phyloP scores from a whole-genome alignment of 2,329 filamentous ascomycete species.

The Alternaria panax region DNA sequence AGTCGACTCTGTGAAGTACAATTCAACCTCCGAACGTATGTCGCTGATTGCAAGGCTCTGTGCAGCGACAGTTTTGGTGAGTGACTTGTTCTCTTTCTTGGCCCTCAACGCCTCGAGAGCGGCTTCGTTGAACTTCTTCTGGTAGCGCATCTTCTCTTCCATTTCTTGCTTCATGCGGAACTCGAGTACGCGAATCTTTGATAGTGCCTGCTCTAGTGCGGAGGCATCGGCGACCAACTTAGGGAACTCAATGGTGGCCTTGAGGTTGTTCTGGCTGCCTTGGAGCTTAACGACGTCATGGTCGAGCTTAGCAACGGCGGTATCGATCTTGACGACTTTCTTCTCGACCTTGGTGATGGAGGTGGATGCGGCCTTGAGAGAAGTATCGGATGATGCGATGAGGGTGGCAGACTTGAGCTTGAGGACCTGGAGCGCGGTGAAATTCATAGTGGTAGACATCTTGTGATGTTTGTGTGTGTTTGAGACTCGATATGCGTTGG shows the following conservation, averaged over 20 bases:
- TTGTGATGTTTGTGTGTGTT: not conserved
- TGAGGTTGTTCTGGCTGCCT: not conserved
- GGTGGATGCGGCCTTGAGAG: not conserved
- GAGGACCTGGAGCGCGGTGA: not conserved
- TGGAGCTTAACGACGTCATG: not conserved
- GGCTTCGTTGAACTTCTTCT: not conserved
- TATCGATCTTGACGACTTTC: not conserved
- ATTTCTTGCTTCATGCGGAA: not conserved
- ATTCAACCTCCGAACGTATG: not conserved
- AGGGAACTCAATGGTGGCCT: not conserved
- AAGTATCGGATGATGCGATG: not conserved
- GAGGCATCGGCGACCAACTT: not conserved
- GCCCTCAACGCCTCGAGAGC: not conserved
- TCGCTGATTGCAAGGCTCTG: not conserved
- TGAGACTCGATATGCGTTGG: not conserved
- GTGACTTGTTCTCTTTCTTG: not conserved
- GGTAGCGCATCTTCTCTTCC: not conserved
- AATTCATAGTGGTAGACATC: not conserved
- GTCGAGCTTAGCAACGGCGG: not conserved
- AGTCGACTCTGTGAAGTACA: not conserved
- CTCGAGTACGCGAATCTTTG: not conserved
- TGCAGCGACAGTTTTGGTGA: not conserved
- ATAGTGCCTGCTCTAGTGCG: not conserved
- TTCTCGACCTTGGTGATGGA: not conserved
- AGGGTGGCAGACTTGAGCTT: not conserved